A percentile compares a stretch with the other conserved stretches of the same genome.
phyloP scores from a whole-genome alignment of 106 monocot genomes.

The Dendrobium officinale region DNA sequence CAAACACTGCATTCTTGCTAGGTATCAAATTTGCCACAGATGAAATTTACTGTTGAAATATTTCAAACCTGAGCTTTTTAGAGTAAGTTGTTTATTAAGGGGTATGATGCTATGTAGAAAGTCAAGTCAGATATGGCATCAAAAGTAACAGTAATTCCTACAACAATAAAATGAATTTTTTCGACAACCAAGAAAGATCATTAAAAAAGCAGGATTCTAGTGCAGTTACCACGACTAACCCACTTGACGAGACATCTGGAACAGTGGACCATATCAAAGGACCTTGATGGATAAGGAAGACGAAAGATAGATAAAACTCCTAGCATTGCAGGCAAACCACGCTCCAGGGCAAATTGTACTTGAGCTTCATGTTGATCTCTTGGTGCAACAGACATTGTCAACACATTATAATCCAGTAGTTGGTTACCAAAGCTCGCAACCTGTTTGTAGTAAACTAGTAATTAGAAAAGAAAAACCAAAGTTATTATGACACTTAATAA shows the following conservation, averaged over 20 bases:
- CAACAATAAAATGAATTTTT: neutral
- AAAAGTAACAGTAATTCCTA: too few relatives aligned
- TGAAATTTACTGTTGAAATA: too few relatives aligned
- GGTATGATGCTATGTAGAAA: too few relatives aligned
- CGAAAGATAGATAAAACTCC: conserved; percentile 54
- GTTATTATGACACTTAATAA: neutral
- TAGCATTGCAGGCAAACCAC: conserved; percentile 84
- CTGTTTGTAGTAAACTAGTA: conserved; percentile 18
- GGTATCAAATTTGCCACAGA: too few relatives aligned
- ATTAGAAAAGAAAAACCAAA: neutral
- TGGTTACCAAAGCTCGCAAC: conserved; percentile 86
- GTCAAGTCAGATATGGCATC: too few relatives aligned
- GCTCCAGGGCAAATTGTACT: conserved; percentile 89
- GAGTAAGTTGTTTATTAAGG: too few relatives aligned
- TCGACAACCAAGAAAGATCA: neutral
- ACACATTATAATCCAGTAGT: conserved; percentile 54
- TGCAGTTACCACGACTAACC: conserved; percentile 57
- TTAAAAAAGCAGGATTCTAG: neutral
- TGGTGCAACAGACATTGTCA: conserved; percentile 86
- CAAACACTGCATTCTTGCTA: too few relatives aligned
- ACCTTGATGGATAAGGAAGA: conserved; percentile 71
- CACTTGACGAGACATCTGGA: conserved; percentile 72
- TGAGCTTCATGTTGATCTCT: conserved; percentile 86
- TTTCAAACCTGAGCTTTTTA: too few relatives aligned
- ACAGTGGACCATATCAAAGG: conserved; percentile 93